Evolutionary conservation across 805 yeast species (phyloP).

Genomic region (Starmerella apicola): DNA sequence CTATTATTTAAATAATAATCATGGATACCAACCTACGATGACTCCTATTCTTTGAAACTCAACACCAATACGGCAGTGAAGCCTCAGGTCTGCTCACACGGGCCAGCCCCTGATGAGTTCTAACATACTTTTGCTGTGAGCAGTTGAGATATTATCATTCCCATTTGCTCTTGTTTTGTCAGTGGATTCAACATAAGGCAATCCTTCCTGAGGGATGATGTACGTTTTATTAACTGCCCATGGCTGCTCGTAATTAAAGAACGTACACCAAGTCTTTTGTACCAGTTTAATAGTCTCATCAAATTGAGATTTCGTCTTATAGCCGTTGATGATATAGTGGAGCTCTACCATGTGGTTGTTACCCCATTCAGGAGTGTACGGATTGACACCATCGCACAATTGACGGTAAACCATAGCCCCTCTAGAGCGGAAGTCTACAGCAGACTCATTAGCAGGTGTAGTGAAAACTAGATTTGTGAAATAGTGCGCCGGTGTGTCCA

Average conservation of each 20-base stretch:
- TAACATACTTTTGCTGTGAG: too few species aligned
- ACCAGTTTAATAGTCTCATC: constrained; percentile 15
- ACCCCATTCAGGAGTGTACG: constrained; percentile 21
- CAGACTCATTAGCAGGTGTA: constrained; percentile 14
- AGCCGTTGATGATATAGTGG: constrained; percentile 24
- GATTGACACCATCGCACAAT: constrained; percentile 26
- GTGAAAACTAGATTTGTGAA: constrained; percentile 3
- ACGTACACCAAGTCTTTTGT: constrained; percentile 23
- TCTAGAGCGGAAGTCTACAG: constrained; percentile 7
- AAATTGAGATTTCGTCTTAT: constrained; percentile 15
- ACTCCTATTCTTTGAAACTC: too few species aligned
- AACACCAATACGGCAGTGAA: too few species aligned
- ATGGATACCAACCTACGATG: too few species aligned
- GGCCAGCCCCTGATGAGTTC: neutral
- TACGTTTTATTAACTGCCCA: constrained; percentile 20
- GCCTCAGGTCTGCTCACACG: too few species aligned
- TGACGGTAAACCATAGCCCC: constrained; percentile 21
- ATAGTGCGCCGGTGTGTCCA: neutral
- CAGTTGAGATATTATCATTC: too few species aligned
- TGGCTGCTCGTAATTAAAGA: constrained; percentile 23
- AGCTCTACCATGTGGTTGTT: constrained; percentile 29
- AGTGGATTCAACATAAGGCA: neutral
- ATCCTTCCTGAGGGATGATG: constrained; percentile 3
- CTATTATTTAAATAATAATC: too few species aligned
- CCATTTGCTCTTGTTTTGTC: neutral